phyloP scores from a whole-genome alignment of 139 green algal genomes.

The Trebouxia sp. region DNA sequence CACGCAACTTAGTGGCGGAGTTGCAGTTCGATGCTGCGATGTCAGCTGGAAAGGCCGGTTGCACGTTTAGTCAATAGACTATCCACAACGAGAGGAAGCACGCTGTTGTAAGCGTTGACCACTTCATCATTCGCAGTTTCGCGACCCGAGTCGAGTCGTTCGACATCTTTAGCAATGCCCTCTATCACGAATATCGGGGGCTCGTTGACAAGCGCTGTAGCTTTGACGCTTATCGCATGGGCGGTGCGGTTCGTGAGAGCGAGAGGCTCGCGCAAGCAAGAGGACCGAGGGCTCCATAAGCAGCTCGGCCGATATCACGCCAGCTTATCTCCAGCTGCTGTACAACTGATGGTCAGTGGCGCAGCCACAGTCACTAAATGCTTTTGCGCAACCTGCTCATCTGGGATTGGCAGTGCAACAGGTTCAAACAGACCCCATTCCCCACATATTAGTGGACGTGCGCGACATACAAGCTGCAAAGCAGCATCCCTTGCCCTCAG shows the following conservation, averaged over 20 bases:
- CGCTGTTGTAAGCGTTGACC: background rate
- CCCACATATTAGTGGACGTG: conserved; percentile 46
- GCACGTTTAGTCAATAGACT: no score
- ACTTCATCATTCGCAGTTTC: no score
- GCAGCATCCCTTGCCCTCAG: conserved; percentile 29
- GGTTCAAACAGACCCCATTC: conserved; percentile 47
- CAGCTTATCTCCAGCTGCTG: background rate
- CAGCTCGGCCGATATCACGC: background rate
- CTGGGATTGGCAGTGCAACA: background rate
- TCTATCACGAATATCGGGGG: conserved; percentile 61
- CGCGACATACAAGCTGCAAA: conserved; percentile 22
- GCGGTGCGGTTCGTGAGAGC: conserved; percentile 52
- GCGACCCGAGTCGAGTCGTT: background rate
- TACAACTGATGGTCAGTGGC: background rate
- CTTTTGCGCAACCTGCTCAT: no score
- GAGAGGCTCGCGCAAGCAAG: background rate
- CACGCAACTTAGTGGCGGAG: no score
- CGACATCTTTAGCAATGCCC: conserved; percentile 39
- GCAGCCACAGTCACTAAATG: no score
- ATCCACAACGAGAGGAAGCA: no score
- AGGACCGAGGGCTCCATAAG: background rate
- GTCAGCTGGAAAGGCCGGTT: no score
- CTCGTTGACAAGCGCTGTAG: conserved; percentile 57
- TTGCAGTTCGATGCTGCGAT: no score
- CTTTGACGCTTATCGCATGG: conserved; percentile 66